Percentiles rank a stretch among this genome's conserved stretches.
phyloP scores from a whole-genome alignment of 1,284 basidiomycete genomes.

The Neotropicomus parvogracilis region DNA sequence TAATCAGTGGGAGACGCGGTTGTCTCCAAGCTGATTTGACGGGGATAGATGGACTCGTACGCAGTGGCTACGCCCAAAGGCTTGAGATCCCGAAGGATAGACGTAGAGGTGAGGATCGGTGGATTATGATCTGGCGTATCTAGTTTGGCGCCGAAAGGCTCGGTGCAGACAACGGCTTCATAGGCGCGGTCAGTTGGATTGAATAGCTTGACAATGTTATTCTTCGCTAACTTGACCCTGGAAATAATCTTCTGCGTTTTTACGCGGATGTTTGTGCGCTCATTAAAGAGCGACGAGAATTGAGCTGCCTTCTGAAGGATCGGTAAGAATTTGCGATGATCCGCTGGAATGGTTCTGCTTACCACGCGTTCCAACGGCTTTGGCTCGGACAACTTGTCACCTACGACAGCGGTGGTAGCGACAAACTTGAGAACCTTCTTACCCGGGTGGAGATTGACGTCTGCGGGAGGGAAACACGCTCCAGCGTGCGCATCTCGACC shows the following conservation, averaged over 20 bases:
- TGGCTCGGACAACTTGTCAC: neutral
- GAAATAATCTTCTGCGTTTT: conserved; percentile 12
- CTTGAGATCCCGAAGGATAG: neutral
- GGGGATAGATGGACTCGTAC: neutral
- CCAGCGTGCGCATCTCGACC: neutral
- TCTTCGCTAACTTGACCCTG: conserved; percentile 17
- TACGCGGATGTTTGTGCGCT: neutral
- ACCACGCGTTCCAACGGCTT: conserved; percentile 9
- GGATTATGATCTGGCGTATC: neutral
- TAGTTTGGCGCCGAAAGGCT: neutral
- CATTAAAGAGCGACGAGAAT: neutral
- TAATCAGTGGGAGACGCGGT: neutral
- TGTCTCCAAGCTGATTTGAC: neutral
- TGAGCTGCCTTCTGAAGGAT: neutral
- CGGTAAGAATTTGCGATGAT: neutral
- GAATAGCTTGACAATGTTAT: conserved; percentile 20
- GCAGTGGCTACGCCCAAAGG: neutral
- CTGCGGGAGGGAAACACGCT: neutral
- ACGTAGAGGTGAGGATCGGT: neutral
- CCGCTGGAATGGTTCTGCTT: neutral
- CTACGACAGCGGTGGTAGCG: neutral
- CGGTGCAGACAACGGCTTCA: neutral
- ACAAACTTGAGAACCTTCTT: conserved; percentile 14
- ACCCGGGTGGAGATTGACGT: neutral
- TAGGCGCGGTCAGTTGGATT: conserved; percentile 3